Evolutionary conservation across 345 rosid species (phyloP).

Genomic region (Pistacia vera): DNA sequence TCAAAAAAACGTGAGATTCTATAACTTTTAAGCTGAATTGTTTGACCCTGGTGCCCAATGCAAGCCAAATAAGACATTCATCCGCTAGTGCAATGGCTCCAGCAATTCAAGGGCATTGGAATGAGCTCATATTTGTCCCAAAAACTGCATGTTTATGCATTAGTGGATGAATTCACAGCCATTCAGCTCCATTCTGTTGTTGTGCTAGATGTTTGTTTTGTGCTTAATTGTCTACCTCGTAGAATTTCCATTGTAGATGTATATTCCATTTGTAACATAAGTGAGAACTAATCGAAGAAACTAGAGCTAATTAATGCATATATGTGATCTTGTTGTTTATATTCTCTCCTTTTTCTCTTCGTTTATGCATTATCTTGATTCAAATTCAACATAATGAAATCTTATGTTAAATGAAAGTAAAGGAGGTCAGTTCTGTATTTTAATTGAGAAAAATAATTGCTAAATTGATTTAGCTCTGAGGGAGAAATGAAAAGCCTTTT

Average conservation of each 20-base stretch:
- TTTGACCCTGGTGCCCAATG: background rate
- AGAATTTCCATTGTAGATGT: background rate
- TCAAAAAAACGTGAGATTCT: background rate
- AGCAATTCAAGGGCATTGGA: slow-evolving; percentile 4
- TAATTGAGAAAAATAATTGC: background rate
- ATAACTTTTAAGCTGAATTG: slow-evolving; percentile 16
- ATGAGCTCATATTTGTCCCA: background rate
- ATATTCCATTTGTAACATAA: background rate
- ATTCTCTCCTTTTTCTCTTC: background rate
- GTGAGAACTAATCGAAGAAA: background rate
- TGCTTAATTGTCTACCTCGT: background rate
- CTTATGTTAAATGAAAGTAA: background rate
- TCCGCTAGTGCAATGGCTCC: slow-evolving; percentile 11
- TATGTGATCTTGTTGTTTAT: background rate
- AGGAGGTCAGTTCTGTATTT: background rate
- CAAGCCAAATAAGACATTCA: slow-evolving; percentile 5
- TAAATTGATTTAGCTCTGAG: background rate
- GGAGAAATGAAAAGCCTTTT: background rate
- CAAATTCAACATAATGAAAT: background rate
- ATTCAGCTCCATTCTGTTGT: background rate
- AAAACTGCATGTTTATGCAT: background rate
- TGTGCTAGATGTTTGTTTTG: slow-evolving; percentile 1
- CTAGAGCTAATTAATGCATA: background rate
- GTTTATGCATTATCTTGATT: background rate
- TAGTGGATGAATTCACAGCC: background rate